phyloP scores from a whole-genome alignment of 805 yeast genomes.

The Saturnispora dispora region DNA sequence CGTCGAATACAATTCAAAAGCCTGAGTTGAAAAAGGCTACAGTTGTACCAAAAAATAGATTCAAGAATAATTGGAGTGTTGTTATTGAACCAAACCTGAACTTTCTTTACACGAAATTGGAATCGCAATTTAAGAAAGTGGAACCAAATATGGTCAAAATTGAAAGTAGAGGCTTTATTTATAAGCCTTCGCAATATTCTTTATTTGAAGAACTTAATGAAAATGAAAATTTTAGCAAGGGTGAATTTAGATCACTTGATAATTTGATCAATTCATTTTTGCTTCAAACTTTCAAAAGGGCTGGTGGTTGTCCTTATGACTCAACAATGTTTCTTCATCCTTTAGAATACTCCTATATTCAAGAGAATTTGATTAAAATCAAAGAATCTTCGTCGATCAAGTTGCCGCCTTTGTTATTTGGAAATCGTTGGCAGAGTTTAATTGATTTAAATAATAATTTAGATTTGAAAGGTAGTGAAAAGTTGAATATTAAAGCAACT shows the following conservation, averaged over 20 bases:
- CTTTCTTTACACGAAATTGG: constrained; percentile 12
- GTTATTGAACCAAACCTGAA: constrained; percentile 12
- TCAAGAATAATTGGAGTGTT: constrained; percentile 6
- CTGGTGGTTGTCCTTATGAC: constrained; percentile 13
- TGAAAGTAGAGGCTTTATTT: constrained; percentile 10
- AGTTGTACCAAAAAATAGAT: constrained; percentile 4
- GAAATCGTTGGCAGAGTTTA: constrained; percentile 11
- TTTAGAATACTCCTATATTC: constrained; percentile 19
- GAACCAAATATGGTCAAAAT: constrained; percentile 4
- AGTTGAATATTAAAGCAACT: constrained; percentile 9
- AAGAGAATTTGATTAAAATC: constrained; percentile 10
- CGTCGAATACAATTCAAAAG: not conserved
- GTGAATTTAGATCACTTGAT: constrained; percentile 11
- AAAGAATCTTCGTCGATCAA: constrained; percentile 1
- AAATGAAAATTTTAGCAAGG: constrained; percentile 3
- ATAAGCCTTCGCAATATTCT: constrained; percentile 14
- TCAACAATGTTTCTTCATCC: constrained; percentile 18
- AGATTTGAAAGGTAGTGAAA: not conserved
- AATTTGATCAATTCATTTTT: constrained; percentile 15
- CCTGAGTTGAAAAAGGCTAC: constrained; percentile 1
- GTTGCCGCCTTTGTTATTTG: constrained; percentile 16
- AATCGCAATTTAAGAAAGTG: constrained; percentile 1
- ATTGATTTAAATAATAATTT: constrained; percentile 2
- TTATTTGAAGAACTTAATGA: constrained; percentile 10
- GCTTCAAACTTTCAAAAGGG: constrained; percentile 14